Conservation (phyloP, 495 filamentous ascomycete species). For the Cudoniella acicularis region DNA sequence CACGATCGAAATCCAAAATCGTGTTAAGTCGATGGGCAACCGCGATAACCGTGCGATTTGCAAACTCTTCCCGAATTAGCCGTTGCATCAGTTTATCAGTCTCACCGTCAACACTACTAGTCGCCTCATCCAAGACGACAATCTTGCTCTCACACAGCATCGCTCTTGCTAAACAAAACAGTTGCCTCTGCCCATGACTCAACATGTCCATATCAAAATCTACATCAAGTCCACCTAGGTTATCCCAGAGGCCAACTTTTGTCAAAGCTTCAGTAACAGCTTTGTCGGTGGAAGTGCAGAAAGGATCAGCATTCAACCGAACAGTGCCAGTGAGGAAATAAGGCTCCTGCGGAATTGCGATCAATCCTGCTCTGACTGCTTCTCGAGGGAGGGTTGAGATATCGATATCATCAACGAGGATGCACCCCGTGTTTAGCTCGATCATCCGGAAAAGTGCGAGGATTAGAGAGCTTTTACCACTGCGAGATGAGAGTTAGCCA, state of each 20-base stretch:
- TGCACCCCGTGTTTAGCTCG: conserved; percentile 26
- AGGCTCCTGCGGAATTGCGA: conserved; percentile 39
- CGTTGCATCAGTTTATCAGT: conserved; percentile 55
- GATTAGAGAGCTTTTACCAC: conserved; percentile 34
- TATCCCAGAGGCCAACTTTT: background rate
- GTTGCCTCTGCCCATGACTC: conserved; percentile 44
- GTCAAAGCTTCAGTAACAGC: conserved; percentile 17
- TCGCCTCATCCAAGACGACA: conserved; percentile 42
- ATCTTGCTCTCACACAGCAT: conserved; percentile 28
- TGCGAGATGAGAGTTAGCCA: background rate
- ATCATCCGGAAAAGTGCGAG: conserved; percentile 34
- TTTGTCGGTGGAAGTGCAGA: conserved; percentile 27
- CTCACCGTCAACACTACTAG: conserved; percentile 40
- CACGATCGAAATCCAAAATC: background rate
- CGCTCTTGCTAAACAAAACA: conserved; percentile 44
- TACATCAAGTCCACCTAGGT: no score
- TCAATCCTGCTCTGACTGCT: conserved; percentile 30
- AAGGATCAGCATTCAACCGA: conserved; percentile 87
- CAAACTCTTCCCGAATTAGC: conserved; percentile 36
- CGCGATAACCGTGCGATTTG: background rate
- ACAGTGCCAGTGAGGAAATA: conserved; percentile 34
- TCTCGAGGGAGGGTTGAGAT: conserved; percentile 24
- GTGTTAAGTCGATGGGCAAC: background rate
- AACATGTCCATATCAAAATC: no score
- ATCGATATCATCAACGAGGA: conserved; percentile 34